A percentile compares a stretch with the other conserved stretches of the same genome.
These are phyloP conservation scores for Edaphochlamys debaryana DNA, from an alignment of 139 green algal genomes.

Conservation along the genomic window DNA sequence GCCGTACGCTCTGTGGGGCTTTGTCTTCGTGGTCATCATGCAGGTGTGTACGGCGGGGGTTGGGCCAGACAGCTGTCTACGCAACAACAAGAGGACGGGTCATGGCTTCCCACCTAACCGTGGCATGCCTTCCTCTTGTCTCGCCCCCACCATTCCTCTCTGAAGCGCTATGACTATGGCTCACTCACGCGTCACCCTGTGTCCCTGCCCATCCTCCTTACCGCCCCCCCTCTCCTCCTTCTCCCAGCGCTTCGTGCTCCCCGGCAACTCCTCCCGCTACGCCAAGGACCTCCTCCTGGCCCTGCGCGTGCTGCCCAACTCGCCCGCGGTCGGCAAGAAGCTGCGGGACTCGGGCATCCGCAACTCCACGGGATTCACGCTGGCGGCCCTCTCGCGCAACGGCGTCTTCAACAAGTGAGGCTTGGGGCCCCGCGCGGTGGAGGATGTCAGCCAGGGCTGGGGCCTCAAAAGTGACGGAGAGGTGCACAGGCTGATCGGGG, in stretches of 20 bases:
- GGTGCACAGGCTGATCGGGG: background rate
- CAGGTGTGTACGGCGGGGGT: too few relatives aligned
- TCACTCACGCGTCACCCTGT: too few relatives aligned
- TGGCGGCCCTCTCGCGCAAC: background rate
- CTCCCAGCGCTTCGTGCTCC: conserved; percentile 35
- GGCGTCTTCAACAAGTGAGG: background rate
- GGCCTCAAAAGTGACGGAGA: too few relatives aligned
- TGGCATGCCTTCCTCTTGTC: too few relatives aligned
- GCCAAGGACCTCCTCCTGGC: conserved; percentile 62
- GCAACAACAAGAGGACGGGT: too few relatives aligned
- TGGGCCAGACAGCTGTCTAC: too few relatives aligned
- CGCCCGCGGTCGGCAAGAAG: background rate
- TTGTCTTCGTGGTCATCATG: background rate
- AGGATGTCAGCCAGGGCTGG: too few relatives aligned
- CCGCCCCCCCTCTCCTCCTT: too few relatives aligned
- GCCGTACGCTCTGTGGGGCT: conserved; percentile 47
- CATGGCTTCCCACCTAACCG: too few relatives aligned
- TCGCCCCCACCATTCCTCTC: too few relatives aligned
- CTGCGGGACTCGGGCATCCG: conserved; percentile 5
- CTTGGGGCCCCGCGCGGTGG: too few relatives aligned
- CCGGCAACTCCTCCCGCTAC: conserved; percentile 37
- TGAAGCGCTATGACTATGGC: too few relatives aligned
- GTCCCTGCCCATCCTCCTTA: background rate
- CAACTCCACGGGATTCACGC: conserved; percentile 2
- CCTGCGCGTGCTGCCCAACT: conserved; percentile 44